Evolutionary conservation across 2,329 filamentous ascomycete genomes (phyloP), one percentile per base, ranked within the genome.

Genomic region (Penicillium olsonii): DNA sequence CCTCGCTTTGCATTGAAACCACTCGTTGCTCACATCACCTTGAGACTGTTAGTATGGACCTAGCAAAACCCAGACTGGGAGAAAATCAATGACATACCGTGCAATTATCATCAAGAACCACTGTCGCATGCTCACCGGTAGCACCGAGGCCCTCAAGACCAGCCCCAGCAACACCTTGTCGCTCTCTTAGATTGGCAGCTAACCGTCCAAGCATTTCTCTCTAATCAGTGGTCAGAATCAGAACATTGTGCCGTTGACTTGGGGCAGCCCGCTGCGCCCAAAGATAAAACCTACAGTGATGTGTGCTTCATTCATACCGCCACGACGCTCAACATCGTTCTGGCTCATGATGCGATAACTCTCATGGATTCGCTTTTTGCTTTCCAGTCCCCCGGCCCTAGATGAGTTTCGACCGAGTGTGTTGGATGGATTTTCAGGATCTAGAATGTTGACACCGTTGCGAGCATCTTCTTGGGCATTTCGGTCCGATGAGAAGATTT

Each of bases 401-500:
- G 53, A 55, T 43, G 53, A 55, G 44, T 52, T 64, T 29, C 51
- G 54, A 20, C 63, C 65, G 40, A 66, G 56, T 26, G 63, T 60
- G 55, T 74, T 75, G 35, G 67, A 63, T 12, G 67, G 60, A 18
- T 70, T 71, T 29, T 72, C 68, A 2, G 74, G 72, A 27, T 80
- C 77, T 9, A 77, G 72, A 42, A 87, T 77, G n/a, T 84, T 83
- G 41, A 81, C 70, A 1, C 82, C 83, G 10, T 75, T 72, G 18
- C 79, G 76, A 15, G 84, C 84, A 42, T 79, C 75, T 29, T 77
- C 72, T 54, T 85, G 81, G 14, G 81, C 79, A 27, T 76, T 74
- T 37, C 72, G 75, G 57, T 87, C 84, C 0, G 83, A 75, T 1
- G 81, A 84, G 68, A 87, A 87, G 45, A 87, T 82, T 61, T 87